phyloP scores from a whole-genome alignment of 306 rosid species.

The Quillaja saponaria region DNA sequence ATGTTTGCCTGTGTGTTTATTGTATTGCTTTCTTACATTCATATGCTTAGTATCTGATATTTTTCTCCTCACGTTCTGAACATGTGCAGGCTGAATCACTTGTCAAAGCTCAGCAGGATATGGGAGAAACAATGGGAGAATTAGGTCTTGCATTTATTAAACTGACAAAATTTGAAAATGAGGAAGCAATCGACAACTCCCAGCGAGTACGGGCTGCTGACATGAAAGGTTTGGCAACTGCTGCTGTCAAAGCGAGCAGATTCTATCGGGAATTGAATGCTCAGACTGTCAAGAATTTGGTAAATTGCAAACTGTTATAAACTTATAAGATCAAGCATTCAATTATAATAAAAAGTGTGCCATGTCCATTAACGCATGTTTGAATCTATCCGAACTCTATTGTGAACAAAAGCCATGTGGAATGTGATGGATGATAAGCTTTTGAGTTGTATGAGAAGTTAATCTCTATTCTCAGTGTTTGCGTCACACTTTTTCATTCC shows the following conservation, averaged over 20 bases:
- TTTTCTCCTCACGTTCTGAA: no score
- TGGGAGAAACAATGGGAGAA: slow-evolving; percentile 92
- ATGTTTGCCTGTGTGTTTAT: no score
- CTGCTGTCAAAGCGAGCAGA: slow-evolving; percentile 92
- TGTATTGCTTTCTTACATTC: no score
- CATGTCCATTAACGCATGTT: not conserved
- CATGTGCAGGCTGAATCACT: slow-evolving; percentile 85
- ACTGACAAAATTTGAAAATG: slow-evolving; percentile 86
- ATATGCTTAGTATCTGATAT: no score
- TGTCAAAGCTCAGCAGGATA: slow-evolving; percentile 93
- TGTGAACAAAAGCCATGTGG: no score
- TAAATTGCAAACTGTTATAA: slow-evolving; percentile 17
- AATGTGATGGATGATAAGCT: no score
- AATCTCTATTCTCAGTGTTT: slow-evolving; percentile 1
- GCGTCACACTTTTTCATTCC: not conserved
- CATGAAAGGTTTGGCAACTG: slow-evolving; percentile 80
- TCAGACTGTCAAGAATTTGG: slow-evolving; percentile 95
- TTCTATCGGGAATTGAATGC: slow-evolving; percentile 85
- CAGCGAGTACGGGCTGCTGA: slow-evolving; percentile 75
- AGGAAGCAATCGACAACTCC: slow-evolving; percentile 63
- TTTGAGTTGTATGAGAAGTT: no score
- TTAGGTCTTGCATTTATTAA: slow-evolving; percentile 87
- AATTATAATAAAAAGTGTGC: not conserved
- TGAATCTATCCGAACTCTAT: not conserved
- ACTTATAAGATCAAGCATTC: not conserved